Conservation (phyloP, 305 asterid genomes). For the Caryopteris hybrid region DNA sequence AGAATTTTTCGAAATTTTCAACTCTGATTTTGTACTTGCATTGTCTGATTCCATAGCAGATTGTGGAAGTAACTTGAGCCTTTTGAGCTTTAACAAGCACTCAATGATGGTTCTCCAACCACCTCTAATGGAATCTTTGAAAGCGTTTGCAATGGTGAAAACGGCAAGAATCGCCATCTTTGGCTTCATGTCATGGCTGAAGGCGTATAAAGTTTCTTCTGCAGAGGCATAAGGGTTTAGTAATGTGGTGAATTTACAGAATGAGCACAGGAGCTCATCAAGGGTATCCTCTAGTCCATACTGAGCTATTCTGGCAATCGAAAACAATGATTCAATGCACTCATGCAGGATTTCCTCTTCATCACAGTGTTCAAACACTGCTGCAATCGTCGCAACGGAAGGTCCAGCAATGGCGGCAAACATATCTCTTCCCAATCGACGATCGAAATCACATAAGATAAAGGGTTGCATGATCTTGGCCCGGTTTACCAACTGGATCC, state of each 20-base stretch:
- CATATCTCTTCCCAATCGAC: constrained; percentile 86
- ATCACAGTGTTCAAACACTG: constrained; percentile 73
- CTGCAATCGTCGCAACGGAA: constrained; percentile 79
- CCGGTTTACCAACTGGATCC: constrained; percentile 79
- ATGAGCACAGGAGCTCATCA: constrained; percentile 78
- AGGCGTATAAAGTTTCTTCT: constrained; percentile 78
- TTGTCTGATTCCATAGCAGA: constrained; percentile 55
- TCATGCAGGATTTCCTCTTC: constrained; percentile 85
- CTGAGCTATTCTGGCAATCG: constrained; percentile 78
- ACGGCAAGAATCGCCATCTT: constrained; percentile 87
- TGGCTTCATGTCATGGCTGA: constrained; percentile 87
- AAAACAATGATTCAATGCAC: constrained; percentile 73
- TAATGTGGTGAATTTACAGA: constrained; percentile 84
- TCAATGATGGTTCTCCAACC: constrained; percentile 92
- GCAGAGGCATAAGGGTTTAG: constrained; percentile 78
- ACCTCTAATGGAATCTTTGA: constrained; percentile 68
- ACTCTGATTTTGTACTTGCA: constrained; percentile 11
- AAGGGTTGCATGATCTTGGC: constrained; percentile 55
- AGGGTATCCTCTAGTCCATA: constrained; percentile 82
- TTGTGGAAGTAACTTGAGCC: constrained; percentile 79
- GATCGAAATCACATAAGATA: constrained; percentile 54
- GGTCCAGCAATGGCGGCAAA: constrained; percentile 91
- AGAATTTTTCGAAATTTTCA: constrained; percentile 15
- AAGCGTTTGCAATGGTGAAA: constrained; percentile 72
- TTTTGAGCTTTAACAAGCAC: constrained; percentile 81